Percentiles rank a stretch among this genome's conserved stretches.
phyloP scores from a whole-genome alignment of 345 rosid genomes.

The Toxicodendron radicans region DNA sequence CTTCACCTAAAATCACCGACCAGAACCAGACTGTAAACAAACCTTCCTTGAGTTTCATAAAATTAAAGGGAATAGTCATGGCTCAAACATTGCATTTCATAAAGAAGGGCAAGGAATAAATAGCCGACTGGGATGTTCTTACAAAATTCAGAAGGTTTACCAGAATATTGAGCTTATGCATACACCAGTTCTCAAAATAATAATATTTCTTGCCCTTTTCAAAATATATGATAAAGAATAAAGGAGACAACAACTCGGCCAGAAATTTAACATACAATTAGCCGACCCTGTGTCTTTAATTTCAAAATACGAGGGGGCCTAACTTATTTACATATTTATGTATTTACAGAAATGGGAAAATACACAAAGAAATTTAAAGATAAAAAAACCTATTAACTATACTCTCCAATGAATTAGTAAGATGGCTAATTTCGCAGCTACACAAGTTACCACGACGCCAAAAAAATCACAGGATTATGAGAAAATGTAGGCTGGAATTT shows the following conservation, averaged over 20 bases:
- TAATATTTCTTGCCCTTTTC: not conserved
- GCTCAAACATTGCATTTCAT: too few species aligned
- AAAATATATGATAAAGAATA: not conserved
- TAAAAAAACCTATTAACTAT: not conserved
- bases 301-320: slow-evolving; percentile 14
- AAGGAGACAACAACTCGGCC: not conserved
- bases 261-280: not conserved
- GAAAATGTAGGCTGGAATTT: slow-evolving; percentile 20
- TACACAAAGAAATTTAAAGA: slow-evolving; percentile 17
- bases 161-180: not conserved
- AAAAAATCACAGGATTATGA: slow-evolving; percentile 2
- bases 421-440: slow-evolving; percentile 18
- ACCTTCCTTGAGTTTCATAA: too few species aligned
- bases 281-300: not conserved
- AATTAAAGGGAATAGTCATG: too few species aligned
- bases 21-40: too few species aligned
- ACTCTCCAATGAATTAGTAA: slow-evolving; percentile 37
- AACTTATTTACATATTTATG: slow-evolving; percentile 32
- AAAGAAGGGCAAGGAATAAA: too few species aligned
- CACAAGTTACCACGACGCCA: not conserved
- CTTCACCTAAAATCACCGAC: too few species aligned
- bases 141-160: not conserved
- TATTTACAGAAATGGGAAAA: slow-evolving; percentile 34
- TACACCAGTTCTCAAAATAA: not conserved
- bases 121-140: too few species aligned